phyloP scores from a whole-genome alignment of 2,329 filamentous ascomycete species.

The Pseudogymnoascus sp. region DNA sequence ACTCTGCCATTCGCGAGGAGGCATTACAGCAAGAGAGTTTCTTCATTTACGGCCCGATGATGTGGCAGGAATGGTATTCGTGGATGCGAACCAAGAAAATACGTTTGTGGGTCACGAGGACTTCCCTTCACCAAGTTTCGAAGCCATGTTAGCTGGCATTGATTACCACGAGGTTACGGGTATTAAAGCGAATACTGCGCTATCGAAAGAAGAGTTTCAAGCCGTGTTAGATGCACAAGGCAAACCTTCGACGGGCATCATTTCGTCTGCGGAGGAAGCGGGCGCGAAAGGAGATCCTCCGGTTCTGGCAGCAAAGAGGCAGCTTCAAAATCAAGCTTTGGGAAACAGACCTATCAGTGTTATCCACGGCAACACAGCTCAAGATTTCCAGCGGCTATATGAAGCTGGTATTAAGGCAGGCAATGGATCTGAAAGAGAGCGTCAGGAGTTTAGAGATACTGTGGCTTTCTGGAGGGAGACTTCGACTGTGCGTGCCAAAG shows the following conservation, averaged over 20 bases:
- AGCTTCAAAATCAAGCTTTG: slow-evolving; percentile 15
- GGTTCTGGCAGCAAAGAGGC: slow-evolving; percentile 15
- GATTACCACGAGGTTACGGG: slow-evolving; percentile 10
- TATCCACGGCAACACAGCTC: slow-evolving; percentile 11
- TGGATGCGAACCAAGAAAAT: slow-evolving; percentile 16
- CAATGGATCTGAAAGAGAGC: slow-evolving; percentile 14
- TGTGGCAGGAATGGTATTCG: slow-evolving; percentile 17
- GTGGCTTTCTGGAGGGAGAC: slow-evolving; percentile 1
- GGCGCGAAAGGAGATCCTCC: slow-evolving; percentile 2
- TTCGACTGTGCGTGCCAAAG: slow-evolving; percentile 11
- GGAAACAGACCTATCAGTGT: slow-evolving; percentile 16
- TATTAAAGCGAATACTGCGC: neutral
- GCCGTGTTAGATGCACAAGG: neutral
- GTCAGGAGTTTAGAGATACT: slow-evolving; percentile 6
- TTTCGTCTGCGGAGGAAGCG: slow-evolving; percentile 10
- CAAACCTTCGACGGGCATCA: slow-evolving; percentile 2
- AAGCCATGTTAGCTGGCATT: neutral
- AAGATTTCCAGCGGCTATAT: slow-evolving; percentile 16
- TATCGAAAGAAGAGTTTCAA: slow-evolving; percentile 12
- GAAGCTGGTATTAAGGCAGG: slow-evolving; percentile 15
- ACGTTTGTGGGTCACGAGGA: slow-evolving; percentile 3
- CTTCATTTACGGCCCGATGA: slow-evolving; percentile 15
- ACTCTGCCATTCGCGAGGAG: slow-evolving; percentile 17
- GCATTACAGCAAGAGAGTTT: slow-evolving; percentile 15
- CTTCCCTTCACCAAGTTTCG: slow-evolving; percentile 8